A percentile compares a stretch with the other conserved stretches of the same genome.
These are phyloP conservation scores for Microdochium paspali DNA, from an alignment of 2,329 filamentous ascomycete genomes.

Conservation along the genomic window DNA sequence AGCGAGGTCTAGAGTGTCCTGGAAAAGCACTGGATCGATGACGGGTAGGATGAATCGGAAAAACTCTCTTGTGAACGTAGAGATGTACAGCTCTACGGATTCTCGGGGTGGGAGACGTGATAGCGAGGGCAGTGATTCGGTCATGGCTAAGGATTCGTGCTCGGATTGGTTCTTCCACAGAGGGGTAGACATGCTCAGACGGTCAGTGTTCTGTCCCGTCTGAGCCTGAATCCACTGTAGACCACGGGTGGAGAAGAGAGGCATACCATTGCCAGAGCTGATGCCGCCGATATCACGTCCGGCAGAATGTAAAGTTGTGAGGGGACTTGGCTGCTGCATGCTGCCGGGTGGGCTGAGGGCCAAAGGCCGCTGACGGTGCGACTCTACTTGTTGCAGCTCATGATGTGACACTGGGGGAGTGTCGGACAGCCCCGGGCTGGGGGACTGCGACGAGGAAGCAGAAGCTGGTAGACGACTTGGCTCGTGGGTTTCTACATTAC, in stretches of 20 bases:
- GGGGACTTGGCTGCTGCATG: neutral
- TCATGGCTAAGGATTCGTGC: neutral
- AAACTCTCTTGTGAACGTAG: conserved; percentile 20
- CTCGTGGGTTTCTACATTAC: neutral
- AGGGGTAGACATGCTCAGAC: conserved; percentile 13
- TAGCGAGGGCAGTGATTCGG: neutral
- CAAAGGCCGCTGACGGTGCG: too few relatives aligned
- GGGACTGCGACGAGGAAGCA: neutral
- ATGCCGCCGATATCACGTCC: conserved; percentile 35
- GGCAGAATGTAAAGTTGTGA: conserved; percentile 28
- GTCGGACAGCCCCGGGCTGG: neutral
- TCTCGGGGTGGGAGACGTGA: conserved; percentile 25
- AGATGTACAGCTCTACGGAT: conserved; percentile 17
- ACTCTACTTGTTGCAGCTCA: too few relatives aligned
- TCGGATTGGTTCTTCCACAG: conserved; percentile 3
- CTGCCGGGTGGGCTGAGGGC: too few relatives aligned
- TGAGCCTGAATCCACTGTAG: conserved; percentile 36
- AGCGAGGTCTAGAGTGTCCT: conserved; percentile 31
- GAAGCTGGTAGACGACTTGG: neutral
- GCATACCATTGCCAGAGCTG: conserved; percentile 36
- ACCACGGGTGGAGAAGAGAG: conserved; percentile 36
- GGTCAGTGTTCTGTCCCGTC: conserved; percentile 26
- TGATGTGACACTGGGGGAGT: too few relatives aligned
- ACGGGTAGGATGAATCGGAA: conserved; percentile 37
- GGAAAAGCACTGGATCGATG: conserved; percentile 35